phyloP scores from a whole-genome alignment of 148 eudicot species.

The Rhododendron ferrugineum region DNA sequence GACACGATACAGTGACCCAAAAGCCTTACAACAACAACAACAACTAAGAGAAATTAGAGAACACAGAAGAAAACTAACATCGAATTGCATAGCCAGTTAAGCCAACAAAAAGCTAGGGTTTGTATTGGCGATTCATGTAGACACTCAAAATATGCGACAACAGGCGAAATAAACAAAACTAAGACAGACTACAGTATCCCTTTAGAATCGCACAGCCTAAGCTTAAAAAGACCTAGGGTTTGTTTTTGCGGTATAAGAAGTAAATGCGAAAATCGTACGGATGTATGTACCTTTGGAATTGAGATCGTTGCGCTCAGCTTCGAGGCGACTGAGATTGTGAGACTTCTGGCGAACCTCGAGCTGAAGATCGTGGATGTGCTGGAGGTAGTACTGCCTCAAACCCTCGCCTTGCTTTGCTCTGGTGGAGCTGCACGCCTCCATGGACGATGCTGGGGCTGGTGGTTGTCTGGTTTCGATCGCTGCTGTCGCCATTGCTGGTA shows the following conservation, averaged over 20 bases:
- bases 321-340: conserved; percentile 21
- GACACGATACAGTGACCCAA: neutral
- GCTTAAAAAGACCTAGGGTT: neutral
- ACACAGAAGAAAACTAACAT: neutral
- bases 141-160: neutral
- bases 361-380: conserved; percentile 18
- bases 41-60: neutral
- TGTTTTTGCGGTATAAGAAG: neutral
- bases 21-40: neutral
- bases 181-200: neutral
- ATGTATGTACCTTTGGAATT: conserved; percentile 12
- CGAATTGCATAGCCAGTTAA: neutral
- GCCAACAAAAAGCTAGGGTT: neutral
- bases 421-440: conserved; percentile 1
- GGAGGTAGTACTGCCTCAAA: conserved; percentile 17
- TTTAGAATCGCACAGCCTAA: neutral
- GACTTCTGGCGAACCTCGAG: conserved; percentile 21
- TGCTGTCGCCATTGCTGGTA: conserved; percentile 12
- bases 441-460: conserved; percentile 4
- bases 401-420: conserved; percentile 19
- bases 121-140: neutral
- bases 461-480: conserved; percentile 9
- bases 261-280: neutral
- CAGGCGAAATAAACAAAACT: neutral
- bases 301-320: conserved; percentile 19